These are phyloP conservation scores for Botrytis byssoidea DNA, from an alignment of 2,329 filamentous ascomycete genomes.

Conservation along the genomic window DNA sequence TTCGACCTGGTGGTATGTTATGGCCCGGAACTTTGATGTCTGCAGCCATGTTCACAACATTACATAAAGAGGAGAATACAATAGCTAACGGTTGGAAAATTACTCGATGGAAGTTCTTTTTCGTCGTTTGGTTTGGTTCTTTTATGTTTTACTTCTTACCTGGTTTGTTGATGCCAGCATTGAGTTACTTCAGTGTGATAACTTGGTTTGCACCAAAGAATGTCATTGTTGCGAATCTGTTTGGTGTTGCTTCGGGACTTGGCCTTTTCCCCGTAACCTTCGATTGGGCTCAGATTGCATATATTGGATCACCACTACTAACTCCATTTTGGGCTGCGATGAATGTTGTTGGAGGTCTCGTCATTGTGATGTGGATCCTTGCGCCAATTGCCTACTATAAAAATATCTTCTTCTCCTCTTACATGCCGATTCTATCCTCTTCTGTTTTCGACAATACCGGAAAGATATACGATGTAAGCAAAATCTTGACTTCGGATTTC, in stretches of 20 bases:
- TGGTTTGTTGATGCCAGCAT: slow-evolving; percentile 75
- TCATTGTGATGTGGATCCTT: slow-evolving; percentile 81
- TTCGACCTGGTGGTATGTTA: slow-evolving; percentile 84
- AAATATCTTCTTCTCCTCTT: slow-evolving; percentile 77
- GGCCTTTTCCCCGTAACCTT: slow-evolving; percentile 84
- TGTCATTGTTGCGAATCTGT: slow-evolving; percentile 82
- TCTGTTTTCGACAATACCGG: slow-evolving; percentile 85
- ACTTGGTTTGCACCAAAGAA: slow-evolving; percentile 88
- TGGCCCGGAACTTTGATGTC: slow-evolving; percentile 89
- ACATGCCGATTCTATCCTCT: slow-evolving; percentile 82
- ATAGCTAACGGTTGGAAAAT: slow-evolving; percentile 80
- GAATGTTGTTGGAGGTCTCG: slow-evolving; percentile 77
- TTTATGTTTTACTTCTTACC: slow-evolving; percentile 85
- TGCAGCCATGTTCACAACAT: slow-evolving; percentile 82
- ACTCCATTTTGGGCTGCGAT: slow-evolving; percentile 85
- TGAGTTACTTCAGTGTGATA: slow-evolving; percentile 86
- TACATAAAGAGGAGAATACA: slow-evolving; percentile 82
- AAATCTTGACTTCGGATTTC: slow-evolving; percentile 74
- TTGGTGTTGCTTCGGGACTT: slow-evolving; percentile 80
- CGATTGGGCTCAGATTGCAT: slow-evolving; percentile 87
- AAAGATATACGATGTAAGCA: slow-evolving; percentile 75
- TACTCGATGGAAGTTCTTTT: slow-evolving; percentile 81
- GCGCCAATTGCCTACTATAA: slow-evolving; percentile 78
- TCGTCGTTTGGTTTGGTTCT: slow-evolving; percentile 65
- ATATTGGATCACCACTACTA: slow-evolving; percentile 77